Conservation (phyloP, 2,329 filamentous ascomycete species). For the Lachnellula arida region DNA sequence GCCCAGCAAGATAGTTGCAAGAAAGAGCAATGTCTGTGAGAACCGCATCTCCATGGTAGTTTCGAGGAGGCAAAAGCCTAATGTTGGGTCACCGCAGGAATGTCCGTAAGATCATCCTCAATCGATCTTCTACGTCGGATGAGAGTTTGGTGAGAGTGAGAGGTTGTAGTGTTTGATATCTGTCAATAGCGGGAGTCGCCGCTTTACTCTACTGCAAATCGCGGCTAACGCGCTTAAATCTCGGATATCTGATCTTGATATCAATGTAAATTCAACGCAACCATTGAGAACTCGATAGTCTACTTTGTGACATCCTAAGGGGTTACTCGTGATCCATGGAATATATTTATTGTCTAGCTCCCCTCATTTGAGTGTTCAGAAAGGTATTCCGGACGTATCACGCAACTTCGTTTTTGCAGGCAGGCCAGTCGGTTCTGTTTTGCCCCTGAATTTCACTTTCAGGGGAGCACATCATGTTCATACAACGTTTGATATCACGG, state of each 20-base stretch:
- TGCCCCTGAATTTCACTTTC: neutral
- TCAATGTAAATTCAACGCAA: neutral
- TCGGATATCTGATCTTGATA: neutral
- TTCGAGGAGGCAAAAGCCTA: conserved; percentile 19
- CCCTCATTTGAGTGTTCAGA: neutral
- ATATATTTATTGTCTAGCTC: neutral
- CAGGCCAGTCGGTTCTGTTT: neutral
- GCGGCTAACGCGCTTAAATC: neutral
- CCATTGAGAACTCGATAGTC: neutral
- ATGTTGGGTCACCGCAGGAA: conserved; percentile 5
- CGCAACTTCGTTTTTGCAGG: neutral
- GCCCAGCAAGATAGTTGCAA: conserved; percentile 14
- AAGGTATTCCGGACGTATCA: neutral
- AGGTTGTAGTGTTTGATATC: neutral
- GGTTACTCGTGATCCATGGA: neutral
- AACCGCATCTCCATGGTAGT: conserved; percentile 17
- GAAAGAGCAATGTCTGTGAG: conserved; percentile 13
- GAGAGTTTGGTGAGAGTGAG: neutral
- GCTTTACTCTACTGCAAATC: neutral
- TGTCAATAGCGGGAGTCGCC: neutral
- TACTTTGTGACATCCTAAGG: neutral
- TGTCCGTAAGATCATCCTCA: conserved; percentile 24
- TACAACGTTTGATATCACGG: neutral
- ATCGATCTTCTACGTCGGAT: neutral
- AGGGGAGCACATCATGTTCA: neutral